phyloP scores from a whole-genome alignment of 352 stramenopile species.

The Phytopythium delawarense region DNA sequence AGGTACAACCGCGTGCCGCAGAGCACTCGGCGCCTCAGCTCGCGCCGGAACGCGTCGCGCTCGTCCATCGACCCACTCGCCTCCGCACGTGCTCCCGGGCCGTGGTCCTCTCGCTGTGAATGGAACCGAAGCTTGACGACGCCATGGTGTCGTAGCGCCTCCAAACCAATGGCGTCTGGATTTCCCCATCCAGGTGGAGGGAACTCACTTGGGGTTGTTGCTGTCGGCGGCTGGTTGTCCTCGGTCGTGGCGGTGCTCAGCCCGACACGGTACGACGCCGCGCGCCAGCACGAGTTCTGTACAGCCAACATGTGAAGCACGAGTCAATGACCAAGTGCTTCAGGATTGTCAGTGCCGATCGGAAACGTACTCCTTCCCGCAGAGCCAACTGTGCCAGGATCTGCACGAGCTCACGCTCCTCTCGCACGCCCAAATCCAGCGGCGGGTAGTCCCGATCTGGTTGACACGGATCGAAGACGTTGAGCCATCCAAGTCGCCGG shows the following conservation, averaged over 20 bases:
- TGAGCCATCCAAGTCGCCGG: constrained; percentile 77
- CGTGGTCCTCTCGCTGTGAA: constrained; percentile 7
- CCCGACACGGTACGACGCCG: constrained; percentile 23
- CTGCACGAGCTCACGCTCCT: constrained; percentile 77
- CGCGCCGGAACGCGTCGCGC: constrained; percentile 12
- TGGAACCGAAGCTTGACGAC: constrained; percentile 46
- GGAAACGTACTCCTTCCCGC: constrained; percentile 43
- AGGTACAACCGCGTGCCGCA: constrained; percentile 38
- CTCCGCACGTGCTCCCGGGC: background rate
- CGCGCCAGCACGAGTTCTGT: constrained; percentile 17
- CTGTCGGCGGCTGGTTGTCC: background rate
- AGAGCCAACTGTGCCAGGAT: constrained; percentile 72
- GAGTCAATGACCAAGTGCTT: background rate
- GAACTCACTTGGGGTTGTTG: constrained; percentile 10
- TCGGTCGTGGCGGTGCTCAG: background rate
- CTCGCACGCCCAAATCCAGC: constrained; percentile 62
- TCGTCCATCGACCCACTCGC: background rate
- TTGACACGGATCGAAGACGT: constrained; percentile 74
- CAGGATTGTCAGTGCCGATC: background rate
- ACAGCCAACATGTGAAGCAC: background rate
- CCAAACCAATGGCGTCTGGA: constrained; percentile 42
- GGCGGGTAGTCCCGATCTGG: constrained; percentile 68
- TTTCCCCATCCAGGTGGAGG: constrained; percentile 46
- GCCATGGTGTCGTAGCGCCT: constrained; percentile 60
- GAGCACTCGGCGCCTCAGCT: constrained; percentile 24